phyloP scores from a whole-genome alignment of 179 eudicot genomes.

The Spergularia azorica region DNA sequence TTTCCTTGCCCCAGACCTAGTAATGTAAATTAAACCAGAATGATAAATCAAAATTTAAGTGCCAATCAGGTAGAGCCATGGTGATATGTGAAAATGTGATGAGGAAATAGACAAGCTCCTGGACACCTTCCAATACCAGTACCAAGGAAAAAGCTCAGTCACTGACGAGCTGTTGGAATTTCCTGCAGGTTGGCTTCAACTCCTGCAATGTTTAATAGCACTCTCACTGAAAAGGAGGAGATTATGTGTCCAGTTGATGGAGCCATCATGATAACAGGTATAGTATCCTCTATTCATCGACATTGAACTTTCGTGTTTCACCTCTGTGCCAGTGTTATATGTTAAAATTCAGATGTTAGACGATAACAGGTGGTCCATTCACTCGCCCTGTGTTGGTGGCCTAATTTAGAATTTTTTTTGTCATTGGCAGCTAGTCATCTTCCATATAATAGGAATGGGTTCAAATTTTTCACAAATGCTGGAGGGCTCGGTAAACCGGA shows the following conservation, averaged over 20 bases:
- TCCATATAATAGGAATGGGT: conserved; percentile 95
- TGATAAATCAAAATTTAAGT: no score
- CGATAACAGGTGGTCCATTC: neutral
- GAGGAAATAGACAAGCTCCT: no score
- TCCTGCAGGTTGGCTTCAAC: conserved; percentile 84
- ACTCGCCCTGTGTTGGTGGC: neutral
- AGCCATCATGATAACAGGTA: conserved; percentile 98
- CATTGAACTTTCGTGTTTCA: neutral
- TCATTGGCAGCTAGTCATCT: conserved; percentile 88
- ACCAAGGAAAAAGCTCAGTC: neutral
- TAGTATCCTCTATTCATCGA: neutral
- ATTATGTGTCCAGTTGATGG: conserved; percentile 87
- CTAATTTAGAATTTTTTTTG: conserved; percentile 1
- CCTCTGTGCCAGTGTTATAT: neutral
- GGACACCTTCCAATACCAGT: no score
- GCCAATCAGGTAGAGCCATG: no score
- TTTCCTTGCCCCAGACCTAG: no score
- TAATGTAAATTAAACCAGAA: no score
- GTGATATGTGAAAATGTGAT: no score
- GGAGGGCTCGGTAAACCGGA: conserved; percentile 98
- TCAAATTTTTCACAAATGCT: conserved; percentile 90
- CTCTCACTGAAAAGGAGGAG: conserved; percentile 71
- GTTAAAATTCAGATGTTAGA: conserved; percentile 2
- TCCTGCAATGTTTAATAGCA: conserved; percentile 97
- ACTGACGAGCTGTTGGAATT: conserved; percentile 20